Base-by-base conservation (phyloP, 2,329 filamentous ascomycete genomes). In the Colletotrichum kahawae region DNA sequence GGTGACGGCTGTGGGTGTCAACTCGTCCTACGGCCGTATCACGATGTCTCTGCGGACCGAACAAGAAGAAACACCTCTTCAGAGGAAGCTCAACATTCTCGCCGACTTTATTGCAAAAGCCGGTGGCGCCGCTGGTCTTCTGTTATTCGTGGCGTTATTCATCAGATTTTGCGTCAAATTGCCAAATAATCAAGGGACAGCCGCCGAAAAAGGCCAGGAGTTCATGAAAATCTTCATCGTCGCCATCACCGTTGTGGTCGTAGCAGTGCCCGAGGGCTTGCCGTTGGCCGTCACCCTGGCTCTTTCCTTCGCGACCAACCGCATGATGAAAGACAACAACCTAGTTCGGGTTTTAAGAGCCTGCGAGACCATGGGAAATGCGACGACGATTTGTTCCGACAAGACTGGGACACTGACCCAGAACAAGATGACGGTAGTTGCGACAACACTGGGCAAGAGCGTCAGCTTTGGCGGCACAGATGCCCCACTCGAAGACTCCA, bases 131-230 rank as follows among this genome's bases (percentile, higher is more conserved):
- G 92, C 94, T 62, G 94, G 94, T 69, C 84, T 95, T 18, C 84
- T 96, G 12, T 88, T 96, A n/a, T 96, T 96, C 80, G 86, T 95
- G 65, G 93, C 95, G 8, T 86, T 95, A 9, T 91, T 96, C 79
- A 95, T 96, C 87, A 93, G 95, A 79, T 96, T 95, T 81, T 83
- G 94, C 27, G 93, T 90, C 34, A 84, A 88, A 21, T 87, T 95
- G 8, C 88, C 89, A 4, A 79, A 84, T 27, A 92, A 90, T 78
- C 66, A 79, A 29, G 82, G 78, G 0, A 83, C 85, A 0, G 85
- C 91, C 2, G 85, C 89, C 3, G 82, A 89, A 43, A 93, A 93
- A 80, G 92, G 90, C 4, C 90, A 92, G 79, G 81, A 87, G 43
- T 92, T 92, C 80, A 82, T 92, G 74, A 85, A 88, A 27, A 89